Evolutionary conservation across 352 stramenopile genomes (phyloP).

Genomic region (Globisporangium rhizosaccharum): DNA sequence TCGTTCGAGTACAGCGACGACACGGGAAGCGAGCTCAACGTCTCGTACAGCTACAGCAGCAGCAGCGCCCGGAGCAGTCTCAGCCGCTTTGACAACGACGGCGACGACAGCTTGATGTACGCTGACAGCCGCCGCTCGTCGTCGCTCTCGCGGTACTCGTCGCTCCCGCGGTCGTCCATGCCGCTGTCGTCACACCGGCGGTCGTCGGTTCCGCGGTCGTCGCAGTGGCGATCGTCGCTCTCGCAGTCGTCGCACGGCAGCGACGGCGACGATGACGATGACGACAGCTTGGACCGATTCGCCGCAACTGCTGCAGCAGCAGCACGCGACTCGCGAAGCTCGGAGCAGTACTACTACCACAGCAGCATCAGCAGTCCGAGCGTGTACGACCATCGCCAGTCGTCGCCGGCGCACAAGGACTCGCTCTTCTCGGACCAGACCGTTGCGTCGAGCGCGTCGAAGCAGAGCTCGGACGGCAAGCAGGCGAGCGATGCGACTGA

Average conservation of each 20-base stretch:
- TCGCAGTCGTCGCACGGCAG: slow-evolving; percentile 10
- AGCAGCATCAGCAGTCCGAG: slow-evolving; percentile 2
- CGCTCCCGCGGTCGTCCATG: slow-evolving; percentile 5
- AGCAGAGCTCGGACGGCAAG: slow-evolving; percentile 12
- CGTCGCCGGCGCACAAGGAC: slow-evolving; percentile 11
- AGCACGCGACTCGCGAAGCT: not conserved
- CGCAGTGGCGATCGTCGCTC: slow-evolving; percentile 9
- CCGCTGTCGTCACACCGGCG: slow-evolving; percentile 8
- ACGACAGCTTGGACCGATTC: not conserved
- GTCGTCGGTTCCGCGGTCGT: slow-evolving; percentile 4
- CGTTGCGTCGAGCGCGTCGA: slow-evolving; percentile 12
- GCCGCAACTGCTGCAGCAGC: not conserved
- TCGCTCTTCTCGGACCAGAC: slow-evolving; percentile 15
- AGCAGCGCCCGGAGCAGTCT: slow-evolving; percentile 3
- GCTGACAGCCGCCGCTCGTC: slow-evolving; percentile 8
- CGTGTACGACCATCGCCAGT: not conserved
- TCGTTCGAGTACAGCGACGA: slow-evolving; percentile 8
- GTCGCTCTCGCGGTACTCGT: slow-evolving; percentile 3
- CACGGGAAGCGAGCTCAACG: not conserved
- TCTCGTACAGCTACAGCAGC: slow-evolving; percentile 6
- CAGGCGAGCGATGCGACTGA: not conserved
- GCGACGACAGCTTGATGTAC: slow-evolving; percentile 5
- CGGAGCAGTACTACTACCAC: not conserved
- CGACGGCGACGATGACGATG: not conserved
- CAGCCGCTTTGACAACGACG: not conserved